A percentile compares a stretch with the other conserved stretches of the same genome.
Conservation (phyloP, 352 stramenopile species). For the Elongisporangium senticosum region DNA sequence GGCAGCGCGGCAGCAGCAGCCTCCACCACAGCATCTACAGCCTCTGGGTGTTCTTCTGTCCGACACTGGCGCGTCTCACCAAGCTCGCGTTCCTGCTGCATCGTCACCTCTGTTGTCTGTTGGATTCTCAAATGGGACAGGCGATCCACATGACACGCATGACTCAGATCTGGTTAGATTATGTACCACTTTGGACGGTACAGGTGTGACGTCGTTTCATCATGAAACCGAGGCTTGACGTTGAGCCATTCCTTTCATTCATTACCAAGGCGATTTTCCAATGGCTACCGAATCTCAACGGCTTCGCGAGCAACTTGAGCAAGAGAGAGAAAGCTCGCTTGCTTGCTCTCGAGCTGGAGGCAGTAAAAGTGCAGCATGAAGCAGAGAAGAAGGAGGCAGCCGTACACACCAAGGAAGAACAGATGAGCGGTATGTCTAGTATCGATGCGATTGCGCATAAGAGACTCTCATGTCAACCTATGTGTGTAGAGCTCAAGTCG, state of each 20-base stretch:
- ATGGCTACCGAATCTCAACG: too few species aligned
- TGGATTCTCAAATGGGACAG: not conserved
- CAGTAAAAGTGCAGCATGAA: too few species aligned
- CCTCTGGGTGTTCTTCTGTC: not conserved
- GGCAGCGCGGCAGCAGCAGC: not conserved
- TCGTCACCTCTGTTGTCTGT: not conserved
- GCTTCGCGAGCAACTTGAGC: too few species aligned
- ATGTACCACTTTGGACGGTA: not conserved
- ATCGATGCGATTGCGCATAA: not conserved
- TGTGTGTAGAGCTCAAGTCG: constrained; percentile 40
- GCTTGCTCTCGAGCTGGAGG: too few species aligned
- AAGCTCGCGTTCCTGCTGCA: not conserved
- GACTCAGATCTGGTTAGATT: not conserved
- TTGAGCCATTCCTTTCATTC: too few species aligned
- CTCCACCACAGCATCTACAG: not conserved
- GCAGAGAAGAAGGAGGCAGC: constrained; percentile 56
- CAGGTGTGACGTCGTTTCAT: too few species aligned
- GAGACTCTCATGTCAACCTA: not conserved
- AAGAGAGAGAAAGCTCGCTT: too few species aligned
- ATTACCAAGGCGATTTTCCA: too few species aligned
- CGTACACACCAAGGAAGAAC: too few species aligned
- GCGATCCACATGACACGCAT: not conserved
- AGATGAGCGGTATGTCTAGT: constrained; percentile 27
- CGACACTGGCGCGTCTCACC: not conserved
- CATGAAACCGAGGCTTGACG: too few species aligned